A percentile compares a stretch with the other conserved stretches of the same genome.
Conservation (phyloP, 768 basidiomycete genomes). For the Termitomyces sp. region DNA sequence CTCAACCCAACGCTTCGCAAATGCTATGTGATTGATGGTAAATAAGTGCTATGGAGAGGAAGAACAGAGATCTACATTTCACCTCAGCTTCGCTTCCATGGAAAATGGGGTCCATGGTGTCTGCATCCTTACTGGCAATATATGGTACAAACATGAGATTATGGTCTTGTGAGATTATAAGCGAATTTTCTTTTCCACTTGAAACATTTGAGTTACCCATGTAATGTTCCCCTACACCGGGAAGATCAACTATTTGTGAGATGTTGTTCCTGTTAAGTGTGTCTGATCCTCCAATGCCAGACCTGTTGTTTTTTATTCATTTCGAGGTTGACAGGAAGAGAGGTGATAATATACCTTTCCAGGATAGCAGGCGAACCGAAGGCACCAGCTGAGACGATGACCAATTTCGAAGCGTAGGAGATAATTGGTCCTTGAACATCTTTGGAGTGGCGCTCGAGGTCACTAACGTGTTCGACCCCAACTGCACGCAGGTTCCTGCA, state of each 20-base stretch:
- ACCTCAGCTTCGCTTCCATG: conserved; percentile 19
- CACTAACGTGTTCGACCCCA: conserved; percentile 47
- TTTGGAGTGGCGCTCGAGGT: conserved; percentile 21
- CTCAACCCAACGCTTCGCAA: conserved; percentile 10
- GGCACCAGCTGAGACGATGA: conserved; percentile 46
- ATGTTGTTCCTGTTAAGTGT: conserved; percentile 46
- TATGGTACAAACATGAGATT: conserved; percentile 31
- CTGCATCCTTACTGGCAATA: conserved; percentile 35
- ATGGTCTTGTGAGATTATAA: conserved; percentile 29
- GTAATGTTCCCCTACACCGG: conserved; percentile 72
- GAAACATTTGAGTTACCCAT: conserved; percentile 28
- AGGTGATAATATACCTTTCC: conserved; percentile 29
- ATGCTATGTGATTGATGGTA: conserved; percentile 2
- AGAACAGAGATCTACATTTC: conserved; percentile 11
- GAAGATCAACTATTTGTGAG: conserved; percentile 52
- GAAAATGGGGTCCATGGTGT: conserved; percentile 45
- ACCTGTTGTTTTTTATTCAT: conserved; percentile 21
- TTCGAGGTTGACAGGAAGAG: not conserved
- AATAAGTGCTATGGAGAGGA: not conserved
- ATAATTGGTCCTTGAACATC: conserved; percentile 13
- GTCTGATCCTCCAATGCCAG: conserved; percentile 57
- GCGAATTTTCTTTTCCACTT: not conserved
- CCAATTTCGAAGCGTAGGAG: conserved; percentile 36
- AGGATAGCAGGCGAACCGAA: conserved; percentile 54
- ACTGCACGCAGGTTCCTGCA: conserved; percentile 35